phyloP scores from a whole-genome alignment of 352 stramenopile genomes.

The Pythium sp. region DNA sequence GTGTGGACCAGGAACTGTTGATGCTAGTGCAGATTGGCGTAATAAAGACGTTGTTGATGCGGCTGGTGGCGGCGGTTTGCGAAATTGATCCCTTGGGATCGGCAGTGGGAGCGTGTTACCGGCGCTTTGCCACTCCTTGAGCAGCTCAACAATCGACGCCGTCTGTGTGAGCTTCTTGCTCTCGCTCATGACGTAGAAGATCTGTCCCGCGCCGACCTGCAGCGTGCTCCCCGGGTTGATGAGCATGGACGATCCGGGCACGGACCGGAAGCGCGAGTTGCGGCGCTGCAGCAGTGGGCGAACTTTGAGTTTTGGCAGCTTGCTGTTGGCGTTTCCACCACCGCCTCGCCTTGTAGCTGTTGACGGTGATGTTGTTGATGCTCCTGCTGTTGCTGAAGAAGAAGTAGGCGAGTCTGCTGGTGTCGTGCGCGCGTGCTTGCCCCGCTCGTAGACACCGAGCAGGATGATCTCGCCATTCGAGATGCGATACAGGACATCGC shows the following conservation, averaged over 20 bases:
- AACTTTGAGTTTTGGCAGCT: constrained; percentile 18
- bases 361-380: neutral
- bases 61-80: neutral
- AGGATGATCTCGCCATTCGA: constrained; percentile 60
- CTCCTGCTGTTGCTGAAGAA: neutral
- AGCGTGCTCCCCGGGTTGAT: constrained; percentile 55
- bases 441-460: constrained; percentile 40
- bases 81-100: too few relatives aligned
- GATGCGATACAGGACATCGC: constrained; percentile 51
- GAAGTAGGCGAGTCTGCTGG: neutral
- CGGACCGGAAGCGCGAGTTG: constrained; percentile 11
- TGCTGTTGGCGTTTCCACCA: neutral
- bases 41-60: too few relatives aligned
- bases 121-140: constrained; percentile 40
- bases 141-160: constrained; percentile 34
- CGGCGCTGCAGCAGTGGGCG: constrained; percentile 12
- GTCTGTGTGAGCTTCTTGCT: constrained; percentile 57
- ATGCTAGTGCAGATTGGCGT: too few relatives aligned
- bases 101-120: constrained; percentile 40
- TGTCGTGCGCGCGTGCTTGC: neutral
- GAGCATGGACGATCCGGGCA: constrained; percentile 22
- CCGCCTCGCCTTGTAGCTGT: neutral
- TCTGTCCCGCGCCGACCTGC: constrained; percentile 35
- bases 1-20: neutral
- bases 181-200: constrained; percentile 70